Evolutionary conservation across 768 basidiomycete genomes (phyloP).

Genomic region (Hypholoma sublateritium): DNA sequence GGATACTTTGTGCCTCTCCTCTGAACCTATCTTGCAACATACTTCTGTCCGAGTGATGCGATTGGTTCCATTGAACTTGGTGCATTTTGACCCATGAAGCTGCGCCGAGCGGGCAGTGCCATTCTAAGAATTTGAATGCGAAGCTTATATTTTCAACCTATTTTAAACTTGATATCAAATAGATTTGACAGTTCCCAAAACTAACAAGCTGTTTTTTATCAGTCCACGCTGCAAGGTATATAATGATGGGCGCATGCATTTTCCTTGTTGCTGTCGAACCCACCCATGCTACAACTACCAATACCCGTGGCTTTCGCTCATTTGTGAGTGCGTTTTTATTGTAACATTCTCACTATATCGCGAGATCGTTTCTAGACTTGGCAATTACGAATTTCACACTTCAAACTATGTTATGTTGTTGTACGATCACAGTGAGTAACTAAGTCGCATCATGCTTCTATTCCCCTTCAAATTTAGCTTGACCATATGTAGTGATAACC

Average conservation of each 20-base stretch:
- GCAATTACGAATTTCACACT: slow-evolving; percentile 23
- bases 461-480: not conserved
- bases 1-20: no score
- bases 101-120: no score
- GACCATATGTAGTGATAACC: slow-evolving; percentile 13
- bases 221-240: not conserved
- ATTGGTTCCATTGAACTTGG: no score
- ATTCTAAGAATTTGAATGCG: not conserved
- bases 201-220: not conserved
- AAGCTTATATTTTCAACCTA: not conserved
- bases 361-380: slow-evolving; percentile 7
- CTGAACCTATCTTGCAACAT: no score
- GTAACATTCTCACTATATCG: not conserved
- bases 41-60: no score
- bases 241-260: slow-evolving; percentile 1
- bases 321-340: slow-evolving; percentile 11
- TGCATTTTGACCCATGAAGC: not conserved
- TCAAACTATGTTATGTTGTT: slow-evolving; percentile 23
- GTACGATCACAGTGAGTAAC: slow-evolving; percentile 20
- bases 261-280: not conserved
- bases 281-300: slow-evolving; percentile 15
- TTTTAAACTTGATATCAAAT: not conserved
- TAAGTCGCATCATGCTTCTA: not conserved
- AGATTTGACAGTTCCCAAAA: slow-evolving; percentile 8
- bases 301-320: slow-evolving; percentile 21